These are phyloP conservation scores for Leucaena leucocephala DNA, from an alignment of 306 rosid species.

Conservation along the genomic window DNA sequence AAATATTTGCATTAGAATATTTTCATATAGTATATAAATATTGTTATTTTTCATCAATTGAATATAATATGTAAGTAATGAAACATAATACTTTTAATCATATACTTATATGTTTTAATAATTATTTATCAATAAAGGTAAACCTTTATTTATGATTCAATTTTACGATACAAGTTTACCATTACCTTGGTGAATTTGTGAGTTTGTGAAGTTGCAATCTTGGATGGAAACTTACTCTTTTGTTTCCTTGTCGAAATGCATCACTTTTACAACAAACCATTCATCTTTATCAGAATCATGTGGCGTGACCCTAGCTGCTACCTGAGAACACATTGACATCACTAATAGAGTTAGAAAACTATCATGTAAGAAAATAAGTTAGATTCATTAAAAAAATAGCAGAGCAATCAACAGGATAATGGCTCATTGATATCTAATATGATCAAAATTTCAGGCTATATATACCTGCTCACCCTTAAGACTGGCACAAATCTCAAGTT, in stretches of 20 bases:
- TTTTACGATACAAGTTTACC: background rate
- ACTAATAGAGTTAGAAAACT: slow-evolving; percentile 25
- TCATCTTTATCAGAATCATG: slow-evolving; percentile 91
- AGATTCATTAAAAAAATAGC: slow-evolving; percentile 19
- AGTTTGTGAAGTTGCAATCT: background rate
- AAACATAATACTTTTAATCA: background rate
- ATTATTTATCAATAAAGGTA: background rate
- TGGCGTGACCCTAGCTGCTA: slow-evolving; percentile 90
- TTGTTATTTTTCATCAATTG: background rate
- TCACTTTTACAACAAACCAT: slow-evolving; percentile 96
- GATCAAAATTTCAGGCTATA: slow-evolving; percentile 18
- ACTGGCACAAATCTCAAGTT: slow-evolving; percentile 74
- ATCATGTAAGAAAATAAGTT: slow-evolving; percentile 8
- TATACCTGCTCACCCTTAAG: slow-evolving; percentile 93
- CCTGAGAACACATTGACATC: slow-evolving; percentile 57
- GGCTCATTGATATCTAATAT: background rate
- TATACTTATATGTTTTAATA: background rate
- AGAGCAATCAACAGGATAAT: background rate
- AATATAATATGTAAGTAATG: background rate
- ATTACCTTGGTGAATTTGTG: background rate
- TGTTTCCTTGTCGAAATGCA: slow-evolving; percentile 91
- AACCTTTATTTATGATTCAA: background rate
- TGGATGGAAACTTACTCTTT: slow-evolving; percentile 70
- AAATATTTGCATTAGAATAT: background rate
- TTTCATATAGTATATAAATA: background rate